Evolutionary conservation across 768 basidiomycete genomes (phyloP).

Genomic region (Boletus fagicola): DNA sequence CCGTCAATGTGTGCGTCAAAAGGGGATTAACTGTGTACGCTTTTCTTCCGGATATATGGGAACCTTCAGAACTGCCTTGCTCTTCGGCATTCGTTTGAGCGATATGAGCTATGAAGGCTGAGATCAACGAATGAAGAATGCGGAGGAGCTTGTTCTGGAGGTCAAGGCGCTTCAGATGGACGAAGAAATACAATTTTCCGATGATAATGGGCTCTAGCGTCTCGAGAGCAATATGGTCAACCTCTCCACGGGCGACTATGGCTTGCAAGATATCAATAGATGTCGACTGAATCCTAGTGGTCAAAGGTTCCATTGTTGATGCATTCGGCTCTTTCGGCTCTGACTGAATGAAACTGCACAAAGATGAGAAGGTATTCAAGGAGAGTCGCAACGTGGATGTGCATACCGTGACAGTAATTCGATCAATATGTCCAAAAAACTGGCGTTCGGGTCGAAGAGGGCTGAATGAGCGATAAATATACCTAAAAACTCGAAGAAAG

Average conservation of each 20-base stretch:
- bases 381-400: conserved; percentile 37
- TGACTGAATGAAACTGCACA: conserved; percentile 66
- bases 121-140: conserved; percentile 82
- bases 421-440: conserved; percentile 75
- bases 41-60: too few relatives aligned
- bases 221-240: conserved; percentile 58
- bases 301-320: conserved; percentile 57
- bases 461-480: conserved; percentile 12
- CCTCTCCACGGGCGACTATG: conserved; percentile 77
- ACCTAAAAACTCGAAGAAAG: not conserved
- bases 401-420: conserved; percentile 71
- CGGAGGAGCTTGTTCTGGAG: conserved; percentile 93
- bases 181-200: conserved; percentile 68
- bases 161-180: conserved; percentile 71
- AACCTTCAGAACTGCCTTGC: conserved; percentile 31
- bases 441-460: conserved; percentile 52
- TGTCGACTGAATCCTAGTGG: conserved; percentile 66
- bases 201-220: conserved; percentile 69
- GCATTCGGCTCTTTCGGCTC: conserved; percentile 58
- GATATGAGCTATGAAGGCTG: conserved; percentile 48
- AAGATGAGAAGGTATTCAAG: conserved; percentile 1
- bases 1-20: too few relatives aligned
- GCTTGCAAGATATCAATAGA: conserved; percentile 81
- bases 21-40: too few relatives aligned
- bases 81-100: conserved; percentile 34